phyloP scores from a whole-genome alignment of 208 protist species.

The Spongospora subterranea region DNA sequence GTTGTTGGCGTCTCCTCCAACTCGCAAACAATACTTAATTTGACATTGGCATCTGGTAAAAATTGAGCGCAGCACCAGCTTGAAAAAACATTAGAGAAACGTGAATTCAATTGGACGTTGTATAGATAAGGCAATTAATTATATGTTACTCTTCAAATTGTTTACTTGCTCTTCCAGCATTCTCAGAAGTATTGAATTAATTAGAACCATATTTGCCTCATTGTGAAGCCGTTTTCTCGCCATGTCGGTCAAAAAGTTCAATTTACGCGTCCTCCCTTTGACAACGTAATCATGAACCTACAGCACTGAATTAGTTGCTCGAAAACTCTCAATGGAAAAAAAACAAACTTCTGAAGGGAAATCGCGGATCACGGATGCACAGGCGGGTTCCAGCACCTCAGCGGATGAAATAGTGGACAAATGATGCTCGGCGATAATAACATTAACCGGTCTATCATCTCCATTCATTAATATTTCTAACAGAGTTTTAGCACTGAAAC shows the following conservation, averaged over 20 bases:
- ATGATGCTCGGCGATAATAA: neutral
- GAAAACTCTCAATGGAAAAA: neutral
- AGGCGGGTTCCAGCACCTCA: neutral
- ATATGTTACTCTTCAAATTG: no score
- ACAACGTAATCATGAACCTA: neutral
- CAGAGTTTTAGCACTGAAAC: neutral
- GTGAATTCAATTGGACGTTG: conserved; percentile 5
- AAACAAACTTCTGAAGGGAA: neutral
- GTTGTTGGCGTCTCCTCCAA: no score
- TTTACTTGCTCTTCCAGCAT: neutral
- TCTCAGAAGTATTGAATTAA: neutral
- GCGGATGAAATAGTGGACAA: neutral
- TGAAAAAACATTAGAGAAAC: neutral
- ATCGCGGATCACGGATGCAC: neutral
- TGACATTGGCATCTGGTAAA: no score
- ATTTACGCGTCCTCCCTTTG: neutral
- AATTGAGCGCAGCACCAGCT: no score
- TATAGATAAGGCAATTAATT: neutral
- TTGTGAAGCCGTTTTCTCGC: neutral
- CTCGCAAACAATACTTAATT: no score
- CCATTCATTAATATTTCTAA: neutral
- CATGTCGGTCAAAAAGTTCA: conserved; percentile 8
- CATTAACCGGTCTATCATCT: neutral
- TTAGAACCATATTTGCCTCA: neutral
- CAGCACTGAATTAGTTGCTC: neutral